Base-by-base conservation (phyloP, 495 filamentous ascomycete genomes). In the Talaromyces liani region DNA sequence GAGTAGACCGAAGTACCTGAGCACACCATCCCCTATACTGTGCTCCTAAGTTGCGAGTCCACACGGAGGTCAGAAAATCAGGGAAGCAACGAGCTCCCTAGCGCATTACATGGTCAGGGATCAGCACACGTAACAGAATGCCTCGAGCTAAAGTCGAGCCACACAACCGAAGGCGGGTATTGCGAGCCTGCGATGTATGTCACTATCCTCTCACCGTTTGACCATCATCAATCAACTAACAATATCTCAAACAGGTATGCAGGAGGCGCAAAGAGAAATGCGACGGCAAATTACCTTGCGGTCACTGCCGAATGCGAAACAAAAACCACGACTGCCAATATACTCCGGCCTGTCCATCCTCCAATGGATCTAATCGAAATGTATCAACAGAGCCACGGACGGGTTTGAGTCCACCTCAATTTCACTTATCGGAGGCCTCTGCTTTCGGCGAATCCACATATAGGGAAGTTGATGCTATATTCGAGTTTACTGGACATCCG, bases 201-300 rank as follows among this genome's bases (percentile, higher is more conserved):
- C n/a, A 0, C n/a, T 45, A 0, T n/a, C 2, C 16, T n/a, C 12
- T 5, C 41, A 2, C 41, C 10, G 22, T 6, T 41, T 41, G 4
- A 41, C 16, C 16, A n/a, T n/a, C 39, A 29, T 29, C 9, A 14
- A 29, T 29, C 9, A 14, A 41, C 9, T 41, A 34, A 34, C 6
- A 5, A 4, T 41, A 41, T 14, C 3, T 29, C 27, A 9, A 5
- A 41, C 12, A 41, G 39, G 41, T 45, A 18, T 92, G 89, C 77
- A 92, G 91, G 77, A 79, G 87, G 61, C 82, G 89, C 67, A 91
- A 91, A 74, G 88, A 91, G 75, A 91, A 91, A 82, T 91, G 88
- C 74, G 88, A 91, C 73, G 88, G 88, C 58, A 72, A 84, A 62
- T 83, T 83, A 61, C 88, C 87, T 27, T 91, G 88, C 6, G 24